phyloP scores from a whole-genome alignment of 176 grass and related monocot species.

The sorghum (Sorghum bicolor) region DNA sequence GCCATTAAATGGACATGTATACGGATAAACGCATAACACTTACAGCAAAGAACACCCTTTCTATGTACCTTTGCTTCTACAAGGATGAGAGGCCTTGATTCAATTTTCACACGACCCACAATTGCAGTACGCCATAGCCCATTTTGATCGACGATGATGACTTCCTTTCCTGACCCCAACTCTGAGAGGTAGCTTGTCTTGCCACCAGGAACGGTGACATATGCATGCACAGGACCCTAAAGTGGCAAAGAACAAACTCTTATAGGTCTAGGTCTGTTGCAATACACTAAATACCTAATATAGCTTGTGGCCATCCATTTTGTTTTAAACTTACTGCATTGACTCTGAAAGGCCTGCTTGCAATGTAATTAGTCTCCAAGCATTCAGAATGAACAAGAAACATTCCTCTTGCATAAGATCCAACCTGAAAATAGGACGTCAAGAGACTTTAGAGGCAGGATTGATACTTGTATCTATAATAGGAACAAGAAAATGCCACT shows the following conservation, averaged over 20 bases:
- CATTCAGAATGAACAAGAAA: slow-evolving; percentile 98
- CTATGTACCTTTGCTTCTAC: slow-evolving; percentile 74
- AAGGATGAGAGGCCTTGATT: slow-evolving; percentile 89
- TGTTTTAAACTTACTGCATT: slow-evolving; percentile 64
- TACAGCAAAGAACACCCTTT: neutral
- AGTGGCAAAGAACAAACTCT: neutral
- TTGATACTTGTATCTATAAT: neutral
- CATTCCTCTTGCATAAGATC: slow-evolving; percentile 80
- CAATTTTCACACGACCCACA: slow-evolving; percentile 91
- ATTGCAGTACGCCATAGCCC: slow-evolving; percentile 70
- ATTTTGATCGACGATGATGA: slow-evolving; percentile 58
- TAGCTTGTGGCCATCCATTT: neutral
- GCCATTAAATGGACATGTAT: slow-evolving; percentile 1
- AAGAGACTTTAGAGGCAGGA: neutral
- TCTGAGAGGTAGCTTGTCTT: slow-evolving; percentile 92
- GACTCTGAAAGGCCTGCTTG: slow-evolving; percentile 91
- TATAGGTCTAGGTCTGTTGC: neutral
- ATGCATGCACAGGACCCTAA: slow-evolving; percentile 89
- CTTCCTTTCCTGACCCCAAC: slow-evolving; percentile 80
- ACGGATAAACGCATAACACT: neutral
- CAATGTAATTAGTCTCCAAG: slow-evolving; percentile 91
- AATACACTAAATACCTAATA: neutral
- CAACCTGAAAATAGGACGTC: slow-evolving; percentile 50
- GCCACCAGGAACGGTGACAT: slow-evolving; percentile 76
- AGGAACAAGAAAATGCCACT: neutral